These are phyloP conservation scores for Diplogelasinospora grovesii DNA, from an alignment of 495 filamentous ascomycete species.

Conservation along the genomic window DNA sequence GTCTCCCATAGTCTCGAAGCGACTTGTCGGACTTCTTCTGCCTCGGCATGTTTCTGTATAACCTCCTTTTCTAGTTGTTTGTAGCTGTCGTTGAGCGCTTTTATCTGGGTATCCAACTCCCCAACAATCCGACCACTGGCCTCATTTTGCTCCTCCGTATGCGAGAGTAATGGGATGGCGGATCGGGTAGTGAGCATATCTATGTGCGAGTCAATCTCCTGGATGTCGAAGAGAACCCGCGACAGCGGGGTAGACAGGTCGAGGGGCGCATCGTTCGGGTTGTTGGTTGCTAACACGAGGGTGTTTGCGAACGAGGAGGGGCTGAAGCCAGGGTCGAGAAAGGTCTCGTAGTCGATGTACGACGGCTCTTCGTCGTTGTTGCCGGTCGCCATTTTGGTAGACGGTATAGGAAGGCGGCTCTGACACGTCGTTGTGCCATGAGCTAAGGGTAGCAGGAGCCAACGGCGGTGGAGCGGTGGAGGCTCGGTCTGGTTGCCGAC, in stretches of 20 bases:
- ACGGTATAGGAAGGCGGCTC: too few species aligned
- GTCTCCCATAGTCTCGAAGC: conserved; percentile 70
- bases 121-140: conserved; percentile 62
- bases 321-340: conserved; percentile 78
- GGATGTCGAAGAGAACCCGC: conserved; percentile 89
- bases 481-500: too few species aligned
- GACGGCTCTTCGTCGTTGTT: conserved; percentile 53
- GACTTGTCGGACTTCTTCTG: conserved; percentile 67
- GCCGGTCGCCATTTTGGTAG: too few species aligned
- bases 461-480: neutral
- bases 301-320: conserved; percentile 78
- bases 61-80: conserved; percentile 78
- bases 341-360: conserved; percentile 94
- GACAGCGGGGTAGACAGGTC: conserved; percentile 93
- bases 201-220: conserved; percentile 95
- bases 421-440: conserved; percentile 1
- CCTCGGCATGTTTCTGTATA: conserved; percentile 69
- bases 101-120: conserved; percentile 69
- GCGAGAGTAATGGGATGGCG: conserved; percentile 72
- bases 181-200: conserved; percentile 79
- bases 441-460: neutral
- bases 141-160: conserved; percentile 65
- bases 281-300: conserved; percentile 83
- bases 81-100: conserved; percentile 74
- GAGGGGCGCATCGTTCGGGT: conserved; percentile 79